These are phyloP conservation scores for Fraxinus sp. DNA, from an alignment of 305 asterid genomes.

Conservation along the genomic window DNA sequence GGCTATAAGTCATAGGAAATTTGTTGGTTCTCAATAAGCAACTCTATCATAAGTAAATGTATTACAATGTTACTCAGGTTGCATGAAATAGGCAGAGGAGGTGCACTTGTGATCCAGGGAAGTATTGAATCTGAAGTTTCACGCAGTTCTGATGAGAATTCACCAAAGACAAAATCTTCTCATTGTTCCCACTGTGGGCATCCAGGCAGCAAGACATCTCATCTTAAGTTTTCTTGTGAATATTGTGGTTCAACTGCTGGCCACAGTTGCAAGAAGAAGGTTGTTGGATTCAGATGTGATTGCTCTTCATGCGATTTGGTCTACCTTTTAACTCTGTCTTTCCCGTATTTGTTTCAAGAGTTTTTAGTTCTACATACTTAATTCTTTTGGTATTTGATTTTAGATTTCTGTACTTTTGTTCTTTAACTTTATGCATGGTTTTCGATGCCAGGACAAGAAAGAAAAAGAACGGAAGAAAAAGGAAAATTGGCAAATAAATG, in stretches of 20 bases:
- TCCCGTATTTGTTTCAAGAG: background rate
- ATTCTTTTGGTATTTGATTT: conserved; percentile 9
- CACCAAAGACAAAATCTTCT: conserved; percentile 46
- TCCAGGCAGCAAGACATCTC: conserved; percentile 83
- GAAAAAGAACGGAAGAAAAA: conserved; percentile 61
- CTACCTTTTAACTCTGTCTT: conserved; percentile 19
- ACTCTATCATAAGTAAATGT: background rate
- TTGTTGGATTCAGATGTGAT: conserved; percentile 65
- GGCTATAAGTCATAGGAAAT: background rate
- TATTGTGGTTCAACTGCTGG: conserved; percentile 55
- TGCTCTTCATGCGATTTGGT: conserved; percentile 78
- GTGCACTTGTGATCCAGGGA: conserved; percentile 25
- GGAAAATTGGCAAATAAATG: conserved; percentile 58
- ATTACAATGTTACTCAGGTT: conserved; percentile 49
- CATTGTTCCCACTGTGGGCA: conserved; percentile 93
- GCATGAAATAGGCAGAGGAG: conserved; percentile 57
- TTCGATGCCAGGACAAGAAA: conserved; percentile 59
- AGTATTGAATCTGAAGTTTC: conserved; percentile 25
- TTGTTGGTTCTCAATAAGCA: background rate
- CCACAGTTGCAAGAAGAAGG: conserved; percentile 57
- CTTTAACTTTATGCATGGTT: conserved; percentile 27
- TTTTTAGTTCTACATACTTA: background rate
- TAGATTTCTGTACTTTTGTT: conserved; percentile 18
- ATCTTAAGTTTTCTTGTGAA: conserved; percentile 63
- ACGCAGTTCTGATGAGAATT: conserved; percentile 36